Base-by-base conservation (phyloP, 1,139 yeast species). In the Kluyveromyces sp. region DNA sequence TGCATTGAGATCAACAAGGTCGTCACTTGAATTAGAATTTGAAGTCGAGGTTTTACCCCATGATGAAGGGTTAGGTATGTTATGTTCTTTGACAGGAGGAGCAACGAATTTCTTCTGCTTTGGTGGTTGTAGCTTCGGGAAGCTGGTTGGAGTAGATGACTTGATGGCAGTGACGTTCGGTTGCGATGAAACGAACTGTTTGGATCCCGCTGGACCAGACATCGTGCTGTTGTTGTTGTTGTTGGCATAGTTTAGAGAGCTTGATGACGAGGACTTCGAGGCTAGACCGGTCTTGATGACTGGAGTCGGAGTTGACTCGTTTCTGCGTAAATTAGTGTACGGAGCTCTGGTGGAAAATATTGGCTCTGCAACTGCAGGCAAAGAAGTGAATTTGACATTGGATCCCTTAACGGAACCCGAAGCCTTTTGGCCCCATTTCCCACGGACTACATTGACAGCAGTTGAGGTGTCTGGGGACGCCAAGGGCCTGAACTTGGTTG, bases 401-500 rank as follows among this genome's bases (percentile, higher is more conserved):
- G 43, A 27, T 6, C 39, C 39, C 4, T 27, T 27, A 7, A 41
- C 34, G n/a, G 39, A 6, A 34, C 34, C 31, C 4, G 47, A 35
- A 7, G 41, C 43, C 21, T 35, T 31, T n/a, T 49, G 49, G 33
- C 63, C 57, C 68, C 69, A 59, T 26, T 56, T 50, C 27, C 65
- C 60, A 48, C 61, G 54, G 8, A 48, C 47, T 21, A 55, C 49
- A 26, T 55, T 49, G 2, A 57, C 51, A 3, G 62, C 50, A 10
- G 39, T 30, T 15, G 52, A 48, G 1, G 61, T 41, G 2, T 63
- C 52, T 15, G 21, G 21, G 30, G 60, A 67, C 43, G 57, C 63
- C 46, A 83, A 68, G 0, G 78, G 75, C 0, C 92, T 92, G 61
- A 83, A 81, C 44, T 71, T 69, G 4, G 56, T 53, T 21, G 49